Base-by-base conservation (phyloP, 306 rosid species). In the Cicer judaicum region DNA sequence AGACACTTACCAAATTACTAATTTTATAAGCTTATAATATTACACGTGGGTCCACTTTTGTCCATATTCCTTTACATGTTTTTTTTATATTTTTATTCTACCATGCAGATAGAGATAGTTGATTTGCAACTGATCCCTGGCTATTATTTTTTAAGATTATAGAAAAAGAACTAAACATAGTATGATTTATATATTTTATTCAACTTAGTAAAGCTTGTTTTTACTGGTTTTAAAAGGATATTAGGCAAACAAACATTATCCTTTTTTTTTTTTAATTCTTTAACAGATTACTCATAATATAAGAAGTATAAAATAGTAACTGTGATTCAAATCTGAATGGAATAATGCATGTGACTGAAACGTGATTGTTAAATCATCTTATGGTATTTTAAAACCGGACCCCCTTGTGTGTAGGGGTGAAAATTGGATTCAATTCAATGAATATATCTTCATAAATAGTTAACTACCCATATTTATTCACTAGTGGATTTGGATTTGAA, bases 1-100 rank as follows among this genome's bases (percentile, higher is more conserved):
- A 18, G 52, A 43, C 67, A 91, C 40, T 57, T 65, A 4, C 74
- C 53, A 66, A 72, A 68, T 88, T 85, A 87, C 87, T 52, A 40
- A 40, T 64, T 46, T 57, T 21, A 53, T 43, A 7, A 34, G 21
- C 81, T 76, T 74, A 57, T 24, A 19, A 63, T 80, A 55, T 50
- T 70, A 21, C 59, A 49, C 77, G 70, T 72, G 78, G 57, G 75
- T 40, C 13, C 15, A 50, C 63, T 10, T 50, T 55, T 77, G 54
- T 29, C 40, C 78, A 47, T 49, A 41, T 62, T 15, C 47, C 64
- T 1, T 15, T 56, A 10, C 61, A 16, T 57, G 4, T 16, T 16
- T 64, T 64, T 4, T 68, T 41, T 74, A 18, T 14, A 12, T 42
- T 76, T 41, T 24, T 53, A 24, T 39, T 15, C 5, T 9, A 39